Conservation (phyloP, 768 basidiomycete species). For the Psilocybe sp. region DNA sequence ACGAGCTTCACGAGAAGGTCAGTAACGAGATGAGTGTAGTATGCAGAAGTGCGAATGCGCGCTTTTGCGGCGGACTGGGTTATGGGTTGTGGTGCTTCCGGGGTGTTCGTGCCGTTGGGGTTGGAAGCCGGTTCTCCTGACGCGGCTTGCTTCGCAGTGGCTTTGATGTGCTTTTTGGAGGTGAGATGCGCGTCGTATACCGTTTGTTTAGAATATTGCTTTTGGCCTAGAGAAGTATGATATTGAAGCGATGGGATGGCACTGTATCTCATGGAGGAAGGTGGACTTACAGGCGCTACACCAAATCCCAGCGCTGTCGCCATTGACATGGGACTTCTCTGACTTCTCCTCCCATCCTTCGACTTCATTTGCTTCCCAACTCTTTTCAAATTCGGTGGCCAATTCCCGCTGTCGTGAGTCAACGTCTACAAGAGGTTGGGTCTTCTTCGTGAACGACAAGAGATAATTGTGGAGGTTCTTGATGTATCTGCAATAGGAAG, state of each 20-base stretch:
- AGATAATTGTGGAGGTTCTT: conserved; percentile 80
- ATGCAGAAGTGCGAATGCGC: conserved; percentile 64
- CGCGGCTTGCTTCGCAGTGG: conserved; percentile 68
- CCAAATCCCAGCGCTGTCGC: conserved; percentile 72
- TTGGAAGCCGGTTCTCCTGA: conserved; percentile 46
- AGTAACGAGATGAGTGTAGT: conserved; percentile 67
- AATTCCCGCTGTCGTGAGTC: conserved; percentile 64
- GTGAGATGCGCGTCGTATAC: conserved; percentile 96
- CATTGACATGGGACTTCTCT: conserved; percentile 44
- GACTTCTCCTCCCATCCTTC: conserved; percentile 70
- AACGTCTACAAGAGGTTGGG: conserved; percentile 79
- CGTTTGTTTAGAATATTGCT: conserved; percentile 93
- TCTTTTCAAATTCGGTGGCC: conserved; percentile 66
- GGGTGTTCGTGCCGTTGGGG: conserved; percentile 50
- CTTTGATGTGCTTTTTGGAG: conserved; percentile 95
- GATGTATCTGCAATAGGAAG: conserved; percentile 63
- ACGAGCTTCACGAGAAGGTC: conserved; percentile 64
- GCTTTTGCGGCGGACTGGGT: conserved; percentile 39
- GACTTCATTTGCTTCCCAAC: conserved; percentile 79
- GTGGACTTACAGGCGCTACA: conserved; percentile 80
- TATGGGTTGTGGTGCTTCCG: conserved; percentile 20
- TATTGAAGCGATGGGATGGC: conserved; percentile 6
- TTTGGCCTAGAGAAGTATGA: conserved; percentile 65
- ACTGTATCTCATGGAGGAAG: not conserved
- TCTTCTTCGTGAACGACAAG: conserved; percentile 80